Evolutionary conservation across 129 eudicot species (phyloP), one percentile per base, ranked within the genome.

Genomic region (Flaveria bidentis): DNA sequence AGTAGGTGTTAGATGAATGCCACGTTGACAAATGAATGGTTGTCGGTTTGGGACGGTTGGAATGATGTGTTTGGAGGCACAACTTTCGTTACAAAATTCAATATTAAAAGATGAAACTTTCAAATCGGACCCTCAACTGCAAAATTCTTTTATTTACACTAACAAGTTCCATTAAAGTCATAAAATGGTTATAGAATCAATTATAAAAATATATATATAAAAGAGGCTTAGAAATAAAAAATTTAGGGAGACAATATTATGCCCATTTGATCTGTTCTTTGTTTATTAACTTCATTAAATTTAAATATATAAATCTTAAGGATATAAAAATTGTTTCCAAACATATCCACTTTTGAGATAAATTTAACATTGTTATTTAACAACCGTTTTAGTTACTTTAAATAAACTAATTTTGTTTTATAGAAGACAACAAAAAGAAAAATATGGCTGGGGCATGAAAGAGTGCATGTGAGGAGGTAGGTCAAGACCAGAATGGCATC

Each of bases 401-500:
- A 25, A 22, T 58, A 10, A 60, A 58, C 4, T 11, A 36, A 3
- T 23, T 60, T 11, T 13, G 25, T 58, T 58, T 58, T 23, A 9
- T 9, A 10, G 2, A 25, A 60, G 17, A 3, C 66, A 23, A 11
- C 36, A 16, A 2, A 25, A 60, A 60, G 12, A 22, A 25, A 60
- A 60, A 36, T 41, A 60, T 60, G 39, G 25, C 39, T 13, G 6
- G 8, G 57, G 39, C 65, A 58, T 15, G 30, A 22, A 58, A 60
- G n/a, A 23, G 28, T 57, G 66, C 68, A 76, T 44, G 62, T 71
- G 75, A 52, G 7, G 66, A 23, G 46, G 81, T 76, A 76, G 75
- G 80, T 57, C 75, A 78, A 67, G 4, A 28, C 79, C 84, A 76
- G 67, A 76, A 22, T 61, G 57, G 42, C 72, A 53, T 60, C 85